Percentiles rank a stretch among this genome's conserved stretches.
phyloP scores from a whole-genome alignment of 108 stramenopile genomes.

The Epithemia pelagica region DNA sequence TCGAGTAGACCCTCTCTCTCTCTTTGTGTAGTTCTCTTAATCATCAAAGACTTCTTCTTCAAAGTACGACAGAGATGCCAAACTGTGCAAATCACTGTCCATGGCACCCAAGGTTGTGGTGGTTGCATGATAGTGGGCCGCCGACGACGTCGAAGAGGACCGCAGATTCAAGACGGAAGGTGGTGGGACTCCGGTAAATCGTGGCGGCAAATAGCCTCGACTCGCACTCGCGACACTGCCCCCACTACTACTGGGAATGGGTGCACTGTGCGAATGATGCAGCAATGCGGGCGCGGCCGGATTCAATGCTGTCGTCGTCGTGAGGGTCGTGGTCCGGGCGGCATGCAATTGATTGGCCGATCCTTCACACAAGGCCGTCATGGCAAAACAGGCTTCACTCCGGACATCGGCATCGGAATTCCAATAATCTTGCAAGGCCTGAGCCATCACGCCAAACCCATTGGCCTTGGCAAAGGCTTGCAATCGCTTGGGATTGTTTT shows the following conservation, averaged over 20 bases:
- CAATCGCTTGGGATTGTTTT: conserved; percentile 25
- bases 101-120: background rate
- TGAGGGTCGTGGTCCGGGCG: background rate
- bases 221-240: background rate
- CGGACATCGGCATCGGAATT: conserved; percentile 3
- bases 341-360: background rate
- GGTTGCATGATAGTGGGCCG: background rate
- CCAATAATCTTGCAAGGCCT: conserved; percentile 26
- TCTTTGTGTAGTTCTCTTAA: background rate
- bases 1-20: no score
- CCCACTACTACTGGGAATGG: background rate
- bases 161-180: background rate
- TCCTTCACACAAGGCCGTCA: conserved; percentile 1
- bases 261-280: background rate
- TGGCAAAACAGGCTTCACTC: conserved; percentile 8
- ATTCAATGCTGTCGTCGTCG: background rate
- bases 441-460: conserved; percentile 33
- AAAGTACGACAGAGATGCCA: background rate
- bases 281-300: background rate
- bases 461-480: conserved; percentile 24
- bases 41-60: background rate
- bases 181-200: background rate
- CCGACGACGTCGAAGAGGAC: background rate
- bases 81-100: background rate
- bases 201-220: background rate